Conservation (phyloP, 2,329 filamentous ascomycete genomes). For the Penicillium sp. region DNA sequence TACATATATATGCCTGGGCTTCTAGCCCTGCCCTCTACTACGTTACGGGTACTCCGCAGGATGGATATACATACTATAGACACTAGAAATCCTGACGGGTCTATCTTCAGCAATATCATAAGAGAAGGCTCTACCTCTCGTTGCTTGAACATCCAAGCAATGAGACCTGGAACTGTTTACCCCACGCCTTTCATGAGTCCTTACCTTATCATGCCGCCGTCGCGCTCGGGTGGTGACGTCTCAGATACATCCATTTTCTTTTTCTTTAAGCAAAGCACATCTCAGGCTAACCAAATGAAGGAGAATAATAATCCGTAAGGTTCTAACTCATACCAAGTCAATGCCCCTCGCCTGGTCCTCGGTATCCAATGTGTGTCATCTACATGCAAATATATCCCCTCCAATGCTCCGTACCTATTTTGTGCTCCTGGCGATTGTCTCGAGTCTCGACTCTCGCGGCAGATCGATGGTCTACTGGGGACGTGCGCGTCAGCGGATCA, state of each 20-base stretch:
- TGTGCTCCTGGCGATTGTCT: background rate
- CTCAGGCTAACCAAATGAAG: background rate
- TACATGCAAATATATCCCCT: background rate
- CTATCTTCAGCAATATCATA: background rate
- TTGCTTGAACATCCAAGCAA: background rate
- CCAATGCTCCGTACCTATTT: background rate
- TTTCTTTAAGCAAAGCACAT: background rate
- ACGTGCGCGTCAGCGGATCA: slow-evolving; percentile 24
- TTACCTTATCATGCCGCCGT: slow-evolving; percentile 13
- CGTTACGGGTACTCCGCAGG: background rate
- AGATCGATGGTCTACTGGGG: background rate
- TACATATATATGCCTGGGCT: background rate
- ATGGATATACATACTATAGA: background rate
- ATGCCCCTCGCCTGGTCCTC: background rate
- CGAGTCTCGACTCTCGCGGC: background rate
- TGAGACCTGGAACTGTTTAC: background rate
- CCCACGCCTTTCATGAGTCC: background rate
- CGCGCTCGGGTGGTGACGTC: slow-evolving; percentile 20
- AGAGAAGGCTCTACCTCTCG: background rate
- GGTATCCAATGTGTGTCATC: background rate
- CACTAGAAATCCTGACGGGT: background rate
- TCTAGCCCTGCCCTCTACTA: background rate
- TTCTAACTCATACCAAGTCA: background rate
- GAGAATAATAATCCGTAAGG: background rate
- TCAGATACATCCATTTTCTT: slow-evolving; percentile 3